Percentiles rank a stretch among this genome's conserved stretches.
phyloP scores from a whole-genome alignment of 1,284 basidiomycete genomes.

The Melampsora americana region DNA sequence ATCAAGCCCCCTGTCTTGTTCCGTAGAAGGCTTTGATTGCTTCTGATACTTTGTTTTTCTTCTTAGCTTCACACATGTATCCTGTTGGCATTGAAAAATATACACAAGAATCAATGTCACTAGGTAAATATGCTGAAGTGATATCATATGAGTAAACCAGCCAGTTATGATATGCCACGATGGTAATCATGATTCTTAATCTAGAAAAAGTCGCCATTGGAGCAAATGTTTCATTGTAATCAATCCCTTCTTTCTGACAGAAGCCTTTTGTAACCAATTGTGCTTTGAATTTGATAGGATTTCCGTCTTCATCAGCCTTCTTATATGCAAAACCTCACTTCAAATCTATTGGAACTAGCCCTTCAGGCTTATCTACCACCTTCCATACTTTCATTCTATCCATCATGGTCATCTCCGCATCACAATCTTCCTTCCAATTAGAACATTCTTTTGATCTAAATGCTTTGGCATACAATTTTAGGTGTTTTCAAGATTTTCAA shows the following conservation, averaged over 20 bases:
- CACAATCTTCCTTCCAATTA: background rate
- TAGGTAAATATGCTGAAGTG: background rate
- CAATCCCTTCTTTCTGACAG: too few relatives aligned
- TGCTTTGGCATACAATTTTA: background rate
- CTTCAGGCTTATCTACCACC: background rate
- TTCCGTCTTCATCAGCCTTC: too few relatives aligned
- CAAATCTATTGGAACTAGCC: background rate
- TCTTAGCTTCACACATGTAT: background rate
- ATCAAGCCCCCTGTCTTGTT: slow-evolving; percentile 8
- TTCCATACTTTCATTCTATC: slow-evolving; percentile 4
- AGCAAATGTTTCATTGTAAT: slow-evolving; percentile 8
- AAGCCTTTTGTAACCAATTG: too few relatives aligned
- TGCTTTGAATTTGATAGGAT: too few relatives aligned
- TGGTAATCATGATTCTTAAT: slow-evolving; percentile 7
- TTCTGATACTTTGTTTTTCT: background rate
- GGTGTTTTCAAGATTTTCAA: background rate
- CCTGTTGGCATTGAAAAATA: background rate
- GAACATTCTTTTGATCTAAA: background rate
- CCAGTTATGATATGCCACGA: background rate
- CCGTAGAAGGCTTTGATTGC: slow-evolving; percentile 12
- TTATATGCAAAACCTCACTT: slow-evolving; percentile 3
- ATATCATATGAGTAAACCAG: slow-evolving; percentile 7
- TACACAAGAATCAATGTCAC: background rate
- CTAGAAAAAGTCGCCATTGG: slow-evolving; percentile 13
- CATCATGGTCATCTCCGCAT: slow-evolving; percentile 13